phyloP scores from a whole-genome alignment of 2,329 filamentous ascomycete genomes.

The Aschersonia sp. region DNA sequence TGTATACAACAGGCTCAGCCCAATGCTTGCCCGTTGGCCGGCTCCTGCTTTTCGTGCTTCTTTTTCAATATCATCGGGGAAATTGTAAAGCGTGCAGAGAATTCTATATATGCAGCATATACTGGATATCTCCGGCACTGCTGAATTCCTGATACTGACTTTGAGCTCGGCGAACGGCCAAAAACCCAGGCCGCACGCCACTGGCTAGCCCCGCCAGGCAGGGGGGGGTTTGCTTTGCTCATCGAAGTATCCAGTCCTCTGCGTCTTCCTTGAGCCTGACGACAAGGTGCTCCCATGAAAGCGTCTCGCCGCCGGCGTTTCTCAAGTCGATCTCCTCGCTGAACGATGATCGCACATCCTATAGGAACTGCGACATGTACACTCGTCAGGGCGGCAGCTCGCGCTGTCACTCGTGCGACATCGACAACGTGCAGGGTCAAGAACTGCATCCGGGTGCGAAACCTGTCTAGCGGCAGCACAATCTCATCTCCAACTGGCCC shows the following conservation, averaged over 20 bases:
- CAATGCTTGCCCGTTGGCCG: too few species aligned
- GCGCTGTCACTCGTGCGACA: constrained; percentile 6
- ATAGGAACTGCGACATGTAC: constrained; percentile 13
- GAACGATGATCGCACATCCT: constrained; percentile 7
- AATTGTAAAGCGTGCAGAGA: too few species aligned
- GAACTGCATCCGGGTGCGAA: constrained; percentile 2
- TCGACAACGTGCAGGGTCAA: neutral
- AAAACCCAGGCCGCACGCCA: too few species aligned
- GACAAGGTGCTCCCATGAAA: neutral
- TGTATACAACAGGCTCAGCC: too few species aligned
- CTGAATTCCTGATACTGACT: too few species aligned
- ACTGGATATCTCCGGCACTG: too few species aligned
- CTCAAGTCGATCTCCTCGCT: neutral
- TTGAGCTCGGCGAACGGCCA: too few species aligned
- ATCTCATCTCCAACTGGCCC: neutral
- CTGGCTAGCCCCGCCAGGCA: too few species aligned
- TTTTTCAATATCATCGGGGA: too few species aligned
- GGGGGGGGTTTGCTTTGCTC: too few species aligned
- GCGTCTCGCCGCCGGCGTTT: neutral
- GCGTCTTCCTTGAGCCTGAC: neutral
- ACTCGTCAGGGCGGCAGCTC: constrained; percentile 14
- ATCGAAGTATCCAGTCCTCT: neutral
- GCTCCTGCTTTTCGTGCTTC: too few species aligned
- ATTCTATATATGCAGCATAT: too few species aligned
- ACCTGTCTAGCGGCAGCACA: constrained; percentile 5